Base-by-base conservation (phyloP, 2,329 filamentous ascomycete species). In the Cladosporium phlei region DNA sequence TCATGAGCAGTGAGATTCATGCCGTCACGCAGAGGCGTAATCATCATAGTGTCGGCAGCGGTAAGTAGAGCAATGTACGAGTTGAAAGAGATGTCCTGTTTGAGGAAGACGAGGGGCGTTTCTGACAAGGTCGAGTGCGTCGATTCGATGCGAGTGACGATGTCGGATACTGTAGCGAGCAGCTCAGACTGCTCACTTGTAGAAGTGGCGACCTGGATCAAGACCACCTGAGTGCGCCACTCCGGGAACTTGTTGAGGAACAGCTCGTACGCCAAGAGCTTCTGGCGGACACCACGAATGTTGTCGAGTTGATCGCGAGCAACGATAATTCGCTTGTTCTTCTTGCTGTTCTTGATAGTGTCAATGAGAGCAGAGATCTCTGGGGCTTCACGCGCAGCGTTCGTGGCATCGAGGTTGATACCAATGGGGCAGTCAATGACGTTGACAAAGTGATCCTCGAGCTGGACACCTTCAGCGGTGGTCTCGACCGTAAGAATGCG, bases 1-100 rank as follows among this genome's bases (percentile, higher is more conserved):
- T 97, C 91, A 63, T 97, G 93, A 5, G 86, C 90, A 0, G 91
- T 96, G 47, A 97, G 69, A 63, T 96, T 97, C 93, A 97, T 97
- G 52, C 91, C 91, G 65, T 97, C 91, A 43, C 93, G 88, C 58
- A 97, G 82, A 62, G 88, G 94, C 2, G 91, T 94, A 60, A 97
- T 93, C 80, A 96, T 93, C 39, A 97, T 73, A 2, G 85, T 86
- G 68, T 97, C 90, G 2, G 91, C 93, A 43, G 94, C 84, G 3
- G 88, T 88, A 37, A 96, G 76, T 6, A 97, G 74, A 2, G 90
- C 91, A n/a, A 97, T 77, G 59, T 96, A 97, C 62, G 96, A 90
- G 0, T 86, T 76, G 62, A 95, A 95, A 48, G 87, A 84, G 50
- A 97, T 93, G 59, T 97, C 91, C 66, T 97, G 91, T 67, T 94